Conservation (phyloP, 2,329 filamentous ascomycete genomes). For the Oidium heveae region DNA sequence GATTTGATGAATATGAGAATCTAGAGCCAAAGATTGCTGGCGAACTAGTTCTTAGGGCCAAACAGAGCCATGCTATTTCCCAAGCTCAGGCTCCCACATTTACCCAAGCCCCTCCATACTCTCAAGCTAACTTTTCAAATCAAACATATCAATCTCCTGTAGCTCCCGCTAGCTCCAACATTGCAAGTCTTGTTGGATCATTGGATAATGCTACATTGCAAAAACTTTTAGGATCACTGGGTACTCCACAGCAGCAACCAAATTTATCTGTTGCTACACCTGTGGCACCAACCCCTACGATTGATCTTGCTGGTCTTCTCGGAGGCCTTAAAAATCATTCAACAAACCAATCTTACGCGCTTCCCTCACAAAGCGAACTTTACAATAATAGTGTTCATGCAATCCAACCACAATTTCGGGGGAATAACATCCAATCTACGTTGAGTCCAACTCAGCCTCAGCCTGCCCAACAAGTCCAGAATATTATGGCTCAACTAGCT, state of each 20-base stretch:
- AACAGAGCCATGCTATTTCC: slow-evolving; percentile 20
- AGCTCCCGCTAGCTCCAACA: slow-evolving; percentile 19
- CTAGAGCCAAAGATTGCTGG: slow-evolving; percentile 56
- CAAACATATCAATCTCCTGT: slow-evolving; percentile 14
- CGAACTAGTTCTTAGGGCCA: slow-evolving; percentile 54
- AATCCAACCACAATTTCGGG: slow-evolving; percentile 9
- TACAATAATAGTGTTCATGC: slow-evolving; percentile 8
- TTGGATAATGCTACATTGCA: slow-evolving; percentile 48
- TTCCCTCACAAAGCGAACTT: slow-evolving; percentile 6
- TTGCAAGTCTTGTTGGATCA: slow-evolving; percentile 38
- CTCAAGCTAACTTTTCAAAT: slow-evolving; percentile 16
- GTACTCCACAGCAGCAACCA: slow-evolving; percentile 7
- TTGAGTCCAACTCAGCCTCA: slow-evolving; percentile 13
- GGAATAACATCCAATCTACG: slow-evolving; percentile 6
- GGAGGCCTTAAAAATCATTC: slow-evolving; percentile 10
- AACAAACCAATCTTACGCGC: slow-evolving; percentile 12
- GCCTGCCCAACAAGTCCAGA: slow-evolving; percentile 32
- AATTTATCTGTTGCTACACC: slow-evolving; percentile 3
- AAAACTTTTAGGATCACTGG: slow-evolving; percentile 36
- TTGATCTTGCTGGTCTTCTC: slow-evolving; percentile 13
- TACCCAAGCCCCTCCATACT: slow-evolving; percentile 10
- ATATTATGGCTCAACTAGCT: slow-evolving; percentile 50
- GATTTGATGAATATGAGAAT: slow-evolving; percentile 70
- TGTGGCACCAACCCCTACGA: slow-evolving; percentile 13
- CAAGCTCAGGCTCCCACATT: slow-evolving; percentile 11